Percentiles rank a stretch among this genome's conserved stretches.
Conservation (phyloP, 1,139 yeast species). For the Scheffersomyces quercinus region DNA sequence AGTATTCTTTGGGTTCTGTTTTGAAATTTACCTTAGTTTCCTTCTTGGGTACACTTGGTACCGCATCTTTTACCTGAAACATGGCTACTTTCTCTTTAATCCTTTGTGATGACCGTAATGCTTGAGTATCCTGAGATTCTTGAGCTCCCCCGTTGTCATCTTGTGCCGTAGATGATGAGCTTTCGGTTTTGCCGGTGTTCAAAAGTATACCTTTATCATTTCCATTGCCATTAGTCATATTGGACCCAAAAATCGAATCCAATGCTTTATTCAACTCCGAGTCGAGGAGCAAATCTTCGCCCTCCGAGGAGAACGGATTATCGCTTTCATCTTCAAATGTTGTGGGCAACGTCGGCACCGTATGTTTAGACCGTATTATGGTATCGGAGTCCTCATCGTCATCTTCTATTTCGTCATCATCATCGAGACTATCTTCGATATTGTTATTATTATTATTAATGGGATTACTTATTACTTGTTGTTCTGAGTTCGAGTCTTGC, state of each 20-base stretch:
- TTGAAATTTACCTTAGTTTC: background rate
- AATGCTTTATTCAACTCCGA: conserved; percentile 11
- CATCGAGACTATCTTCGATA: background rate
- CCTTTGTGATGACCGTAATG: background rate
- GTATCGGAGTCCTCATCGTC: conserved; percentile 6
- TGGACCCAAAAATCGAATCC: background rate
- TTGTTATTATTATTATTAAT: no score
- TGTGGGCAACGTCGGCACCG: background rate
- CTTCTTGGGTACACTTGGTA: background rate
- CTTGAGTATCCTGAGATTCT: background rate
- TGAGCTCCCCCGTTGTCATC: background rate
- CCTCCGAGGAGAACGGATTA: background rate
- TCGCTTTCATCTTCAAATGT: background rate
- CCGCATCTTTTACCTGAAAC: background rate
- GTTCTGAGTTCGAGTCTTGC: no score
- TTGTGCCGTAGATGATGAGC: background rate
- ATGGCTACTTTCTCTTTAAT: background rate
- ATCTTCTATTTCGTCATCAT: conserved; percentile 3
- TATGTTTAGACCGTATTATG: background rate
- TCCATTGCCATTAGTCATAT: no score
- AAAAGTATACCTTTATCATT: no score
- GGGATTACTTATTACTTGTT: no score
- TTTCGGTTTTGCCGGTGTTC: background rate
- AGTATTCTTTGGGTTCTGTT: background rate
- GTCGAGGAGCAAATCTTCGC: conserved; percentile 6